Percentiles rank a stretch among this genome's conserved stretches.
These are phyloP conservation scores for Fraxinus anomala DNA, from an alignment of 257 asterid genomes.

Conservation along the genomic window DNA sequence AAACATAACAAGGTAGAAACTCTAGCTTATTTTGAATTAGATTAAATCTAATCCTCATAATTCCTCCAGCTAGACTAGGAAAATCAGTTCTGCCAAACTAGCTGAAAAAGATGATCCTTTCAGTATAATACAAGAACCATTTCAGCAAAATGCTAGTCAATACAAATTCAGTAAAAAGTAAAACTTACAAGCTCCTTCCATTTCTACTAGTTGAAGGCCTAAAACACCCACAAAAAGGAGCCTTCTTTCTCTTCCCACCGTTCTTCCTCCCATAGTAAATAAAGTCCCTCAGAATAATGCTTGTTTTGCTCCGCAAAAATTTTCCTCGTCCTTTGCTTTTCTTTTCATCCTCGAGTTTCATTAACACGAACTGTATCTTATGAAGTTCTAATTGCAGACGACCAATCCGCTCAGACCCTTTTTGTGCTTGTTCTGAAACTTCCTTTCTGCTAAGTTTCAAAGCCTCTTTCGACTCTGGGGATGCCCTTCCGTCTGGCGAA, in stretches of 20 bases:
- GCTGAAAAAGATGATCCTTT: constrained; percentile 23
- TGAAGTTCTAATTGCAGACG: constrained; percentile 67
- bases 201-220: constrained; percentile 50
- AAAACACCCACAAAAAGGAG: constrained; percentile 68
- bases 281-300: constrained; percentile 67
- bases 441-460: constrained; percentile 47
- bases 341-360: constrained; percentile 68
- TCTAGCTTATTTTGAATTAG: constrained; percentile 44
- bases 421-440: constrained; percentile 65
- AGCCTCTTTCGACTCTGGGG: constrained; percentile 51
- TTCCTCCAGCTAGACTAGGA: constrained; percentile 27
- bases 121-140: constrained; percentile 32
- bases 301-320: constrained; percentile 53
- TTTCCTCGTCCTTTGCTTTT: constrained; percentile 54
- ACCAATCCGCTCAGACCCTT: constrained; percentile 71
- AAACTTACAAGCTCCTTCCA: constrained; percentile 30
- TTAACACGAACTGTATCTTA: constrained; percentile 63
- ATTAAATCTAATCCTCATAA: constrained; percentile 40
- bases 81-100: constrained; percentile 38
- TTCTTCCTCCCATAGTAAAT: constrained; percentile 61
- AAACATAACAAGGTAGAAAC: background rate
- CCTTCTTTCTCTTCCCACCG: constrained; percentile 61
- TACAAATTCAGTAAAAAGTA: constrained; percentile 20
- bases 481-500: constrained; percentile 45
- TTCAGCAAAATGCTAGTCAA: constrained; percentile 10